phyloP scores from a whole-genome alignment of 495 filamentous ascomycete genomes.

The Xylaria grammica region DNA sequence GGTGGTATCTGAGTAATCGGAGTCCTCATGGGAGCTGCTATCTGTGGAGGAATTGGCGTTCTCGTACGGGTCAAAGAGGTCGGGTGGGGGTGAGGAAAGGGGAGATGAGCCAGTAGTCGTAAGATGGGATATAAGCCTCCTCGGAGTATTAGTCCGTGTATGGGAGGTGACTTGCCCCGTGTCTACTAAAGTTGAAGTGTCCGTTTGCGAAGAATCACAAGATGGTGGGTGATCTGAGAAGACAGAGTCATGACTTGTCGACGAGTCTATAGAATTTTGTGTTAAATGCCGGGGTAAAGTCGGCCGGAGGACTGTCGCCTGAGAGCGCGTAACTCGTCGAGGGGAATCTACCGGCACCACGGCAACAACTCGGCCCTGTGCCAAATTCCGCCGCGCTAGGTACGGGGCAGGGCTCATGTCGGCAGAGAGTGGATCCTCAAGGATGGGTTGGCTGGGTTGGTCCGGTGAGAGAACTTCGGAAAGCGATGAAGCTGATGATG shows the following conservation, averaged over 20 bases:
- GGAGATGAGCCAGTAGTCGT: constrained; percentile 48
- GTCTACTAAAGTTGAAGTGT: constrained; percentile 20
- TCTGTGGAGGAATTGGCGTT: constrained; percentile 35
- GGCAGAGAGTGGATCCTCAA: background rate
- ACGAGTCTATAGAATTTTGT: constrained; percentile 29
- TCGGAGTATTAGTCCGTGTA: constrained; percentile 29
- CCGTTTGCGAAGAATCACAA: constrained; percentile 30
- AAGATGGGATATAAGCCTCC: constrained; percentile 17
- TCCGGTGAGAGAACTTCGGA: background rate
- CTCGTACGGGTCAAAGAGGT: constrained; percentile 51
- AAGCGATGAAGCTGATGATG: background rate
- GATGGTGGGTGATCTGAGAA: constrained; percentile 27
- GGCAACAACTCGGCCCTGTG: background rate
- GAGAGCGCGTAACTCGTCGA: constrained; percentile 29
- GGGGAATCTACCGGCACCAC: constrained; percentile 2
- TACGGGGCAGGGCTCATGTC: background rate
- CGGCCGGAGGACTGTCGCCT: constrained; percentile 25
- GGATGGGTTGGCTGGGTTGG: background rate
- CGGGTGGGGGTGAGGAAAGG: constrained; percentile 51
- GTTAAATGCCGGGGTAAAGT: constrained; percentile 27
- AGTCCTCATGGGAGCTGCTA: constrained; percentile 34
- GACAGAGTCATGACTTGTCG: constrained; percentile 27
- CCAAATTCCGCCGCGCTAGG: background rate
- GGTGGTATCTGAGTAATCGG: constrained; percentile 39
- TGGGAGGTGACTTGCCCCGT: background rate